Conservation (phyloP, 169 alveolate genomes). For the Ichthyophthirius multifiliis region DNA sequence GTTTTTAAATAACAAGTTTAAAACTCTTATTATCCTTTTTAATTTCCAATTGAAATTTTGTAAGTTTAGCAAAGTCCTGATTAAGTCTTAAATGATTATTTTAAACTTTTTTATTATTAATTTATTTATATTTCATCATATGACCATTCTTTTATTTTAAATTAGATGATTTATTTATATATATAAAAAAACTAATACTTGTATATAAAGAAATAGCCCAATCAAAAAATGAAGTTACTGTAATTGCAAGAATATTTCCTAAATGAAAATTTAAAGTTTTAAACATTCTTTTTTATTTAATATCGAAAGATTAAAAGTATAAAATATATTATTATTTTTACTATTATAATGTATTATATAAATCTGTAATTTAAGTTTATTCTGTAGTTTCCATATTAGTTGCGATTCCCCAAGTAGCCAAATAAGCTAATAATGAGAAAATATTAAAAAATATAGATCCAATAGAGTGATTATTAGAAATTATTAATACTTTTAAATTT, state of each 20-base stretch:
- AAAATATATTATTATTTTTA: too few relatives aligned
- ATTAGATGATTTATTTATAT: background rate
- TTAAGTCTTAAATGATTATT: background rate
- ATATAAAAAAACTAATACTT: background rate
- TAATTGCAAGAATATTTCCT: background rate
- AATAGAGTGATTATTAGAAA: conserved; percentile 34
- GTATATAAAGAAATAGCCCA: background rate
- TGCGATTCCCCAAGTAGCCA: conserved; percentile 16
- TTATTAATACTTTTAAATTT: conserved; percentile 38
- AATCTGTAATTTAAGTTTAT: conserved; percentile 14
- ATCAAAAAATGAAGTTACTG: background rate
- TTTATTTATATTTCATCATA: background rate
- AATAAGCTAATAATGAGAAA: conserved; percentile 18
- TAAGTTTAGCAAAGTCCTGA: background rate
- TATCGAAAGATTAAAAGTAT: too few relatives aligned
- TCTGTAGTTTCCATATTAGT: conserved; percentile 21
- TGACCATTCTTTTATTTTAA: conserved; percentile 4
- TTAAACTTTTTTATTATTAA: background rate
- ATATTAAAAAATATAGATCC: conserved; percentile 9
- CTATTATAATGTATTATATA: too few relatives aligned
- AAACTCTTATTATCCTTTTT: too few relatives aligned
- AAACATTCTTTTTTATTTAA: too few relatives aligned
- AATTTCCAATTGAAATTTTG: background rate
- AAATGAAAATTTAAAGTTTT: background rate
- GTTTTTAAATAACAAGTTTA: background rate